Evolutionary conservation across 2,329 filamentous ascomycete species (phyloP).

Genomic region (Thelonectria rubi): DNA sequence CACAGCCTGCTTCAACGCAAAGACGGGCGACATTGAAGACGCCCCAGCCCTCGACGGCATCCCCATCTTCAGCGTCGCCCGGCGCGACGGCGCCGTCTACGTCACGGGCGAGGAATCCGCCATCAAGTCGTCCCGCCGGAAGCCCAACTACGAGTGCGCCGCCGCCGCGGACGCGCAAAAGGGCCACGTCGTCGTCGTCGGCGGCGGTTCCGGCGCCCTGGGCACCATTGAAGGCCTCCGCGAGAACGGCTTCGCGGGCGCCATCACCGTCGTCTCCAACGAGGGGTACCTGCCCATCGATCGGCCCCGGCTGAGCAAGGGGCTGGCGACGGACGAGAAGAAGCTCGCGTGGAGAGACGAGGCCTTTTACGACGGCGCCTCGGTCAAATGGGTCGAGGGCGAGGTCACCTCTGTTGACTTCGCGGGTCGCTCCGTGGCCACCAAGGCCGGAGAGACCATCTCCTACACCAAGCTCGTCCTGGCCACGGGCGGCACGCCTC

Average conservation of each 20-base stretch:
- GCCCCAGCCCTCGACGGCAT: conserved; percentile 91
- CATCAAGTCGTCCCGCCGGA: conserved; percentile 80
- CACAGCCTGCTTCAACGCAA: conserved; percentile 88
- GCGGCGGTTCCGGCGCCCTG: conserved; percentile 85
- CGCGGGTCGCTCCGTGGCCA: conserved; percentile 74
- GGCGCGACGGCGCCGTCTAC: conserved; percentile 86
- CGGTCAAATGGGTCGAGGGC: conserved; percentile 66
- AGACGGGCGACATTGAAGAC: conserved; percentile 92
- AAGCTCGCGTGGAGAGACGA: conserved; percentile 82
- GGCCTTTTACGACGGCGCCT: conserved; percentile 76
- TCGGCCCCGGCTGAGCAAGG: conserved; percentile 94
- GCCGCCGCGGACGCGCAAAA: conserved; percentile 56
- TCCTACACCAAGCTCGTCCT: conserved; percentile 89
- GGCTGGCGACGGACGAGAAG: conserved; percentile 79
- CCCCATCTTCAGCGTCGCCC: conserved; percentile 79
- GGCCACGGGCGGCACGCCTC: conserved; percentile 84
- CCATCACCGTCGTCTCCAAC: conserved; percentile 82
- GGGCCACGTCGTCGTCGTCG: conserved; percentile 83
- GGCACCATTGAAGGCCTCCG: conserved; percentile 85
- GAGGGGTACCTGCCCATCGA: conserved; percentile 92
- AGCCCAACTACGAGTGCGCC: conserved; percentile 77
- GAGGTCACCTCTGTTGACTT: conserved; percentile 83
- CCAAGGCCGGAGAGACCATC: conserved; percentile 74
- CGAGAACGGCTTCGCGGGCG: conserved; percentile 80
- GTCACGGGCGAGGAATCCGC: conserved; percentile 80